A percentile compares a stretch with the other conserved stretches of the same genome.
Conservation (phyloP, 305 asterid species). For the Rubia tinctorum region DNA sequence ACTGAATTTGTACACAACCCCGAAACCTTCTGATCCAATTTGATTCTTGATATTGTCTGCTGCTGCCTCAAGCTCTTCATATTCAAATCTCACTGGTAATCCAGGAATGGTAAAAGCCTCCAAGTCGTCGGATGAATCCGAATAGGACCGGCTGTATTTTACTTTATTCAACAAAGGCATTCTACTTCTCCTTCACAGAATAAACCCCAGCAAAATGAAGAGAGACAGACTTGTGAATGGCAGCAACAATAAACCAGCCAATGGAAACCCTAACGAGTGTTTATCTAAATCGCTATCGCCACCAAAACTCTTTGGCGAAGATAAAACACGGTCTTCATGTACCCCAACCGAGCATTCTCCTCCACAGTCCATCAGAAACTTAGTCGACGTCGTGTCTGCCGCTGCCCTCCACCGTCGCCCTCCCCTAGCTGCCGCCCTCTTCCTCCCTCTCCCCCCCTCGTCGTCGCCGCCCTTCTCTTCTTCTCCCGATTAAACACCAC, state of each 20-base stretch:
- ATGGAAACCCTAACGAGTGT: slow-evolving; percentile 33
- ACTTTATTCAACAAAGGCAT: slow-evolving; percentile 18
- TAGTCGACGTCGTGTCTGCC: too few relatives aligned
- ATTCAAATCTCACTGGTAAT: slow-evolving; percentile 53
- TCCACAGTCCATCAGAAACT: slow-evolving; percentile 21
- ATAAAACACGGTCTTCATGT: slow-evolving; percentile 31
- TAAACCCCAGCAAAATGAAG: slow-evolving; percentile 25
- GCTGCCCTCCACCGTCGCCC: too few relatives aligned
- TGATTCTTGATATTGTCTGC: slow-evolving; percentile 49
- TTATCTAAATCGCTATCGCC: slow-evolving; percentile 11
- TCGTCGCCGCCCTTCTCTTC: too few relatives aligned
- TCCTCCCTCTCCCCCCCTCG: too few relatives aligned
- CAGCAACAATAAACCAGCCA: slow-evolving; percentile 42
- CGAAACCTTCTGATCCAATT: slow-evolving; percentile 91
- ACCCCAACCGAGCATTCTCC: slow-evolving; percentile 36
- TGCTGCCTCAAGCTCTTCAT: slow-evolving; percentile 47
- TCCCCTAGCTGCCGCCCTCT: too few relatives aligned
- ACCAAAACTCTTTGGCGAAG: slow-evolving; percentile 11
- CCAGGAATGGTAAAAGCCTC: slow-evolving; percentile 60
- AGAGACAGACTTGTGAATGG: slow-evolving; percentile 47
- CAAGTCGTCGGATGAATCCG: slow-evolving; percentile 32
- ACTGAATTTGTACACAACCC: slow-evolving; percentile 62
- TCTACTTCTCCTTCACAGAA: slow-evolving; percentile 34
- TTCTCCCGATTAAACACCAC: too few relatives aligned
- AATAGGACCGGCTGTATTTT: slow-evolving; percentile 26